phyloP scores from a whole-genome alignment of 306 rosid genomes.

The Fragaria ananassa region DNA sequence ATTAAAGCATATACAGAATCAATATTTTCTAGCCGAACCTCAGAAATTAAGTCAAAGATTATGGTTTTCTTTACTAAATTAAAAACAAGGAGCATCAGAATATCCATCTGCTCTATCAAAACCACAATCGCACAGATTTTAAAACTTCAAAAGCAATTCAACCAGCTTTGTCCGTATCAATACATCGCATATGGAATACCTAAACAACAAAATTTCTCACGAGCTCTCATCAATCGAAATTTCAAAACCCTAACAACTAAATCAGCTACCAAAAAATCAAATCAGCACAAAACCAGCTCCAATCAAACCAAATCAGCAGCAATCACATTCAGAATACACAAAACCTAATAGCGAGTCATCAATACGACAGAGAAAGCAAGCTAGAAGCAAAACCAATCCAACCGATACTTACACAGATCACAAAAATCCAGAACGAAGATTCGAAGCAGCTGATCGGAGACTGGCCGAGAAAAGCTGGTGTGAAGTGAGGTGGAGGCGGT shows the following conservation, averaged over 20 bases:
- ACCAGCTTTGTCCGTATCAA: background rate
- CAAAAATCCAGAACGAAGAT: background rate
- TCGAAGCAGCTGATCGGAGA: background rate
- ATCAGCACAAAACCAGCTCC: background rate
- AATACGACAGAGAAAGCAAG: background rate
- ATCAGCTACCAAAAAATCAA: background rate
- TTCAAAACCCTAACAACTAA: slow-evolving; percentile 19
- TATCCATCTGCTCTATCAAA: background rate
- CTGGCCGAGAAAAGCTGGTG: background rate
- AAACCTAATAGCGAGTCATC: background rate
- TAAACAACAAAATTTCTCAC: background rate
- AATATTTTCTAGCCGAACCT: background rate
- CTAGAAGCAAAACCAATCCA: background rate
- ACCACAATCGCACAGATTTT: background rate
- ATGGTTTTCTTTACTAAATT: background rate
- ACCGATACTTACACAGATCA: background rate
- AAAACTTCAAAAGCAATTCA: background rate
- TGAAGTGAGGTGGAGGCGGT: background rate
- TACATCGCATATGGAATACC: background rate
- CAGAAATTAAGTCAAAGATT: background rate
- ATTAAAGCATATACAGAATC: no score
- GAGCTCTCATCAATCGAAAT: background rate
- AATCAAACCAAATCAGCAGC: background rate
- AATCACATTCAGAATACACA: background rate
- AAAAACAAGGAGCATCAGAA: background rate